These are phyloP conservation scores for Mentha longifolia DNA, from an alignment of 257 asterid species.

Conservation along the genomic window DNA sequence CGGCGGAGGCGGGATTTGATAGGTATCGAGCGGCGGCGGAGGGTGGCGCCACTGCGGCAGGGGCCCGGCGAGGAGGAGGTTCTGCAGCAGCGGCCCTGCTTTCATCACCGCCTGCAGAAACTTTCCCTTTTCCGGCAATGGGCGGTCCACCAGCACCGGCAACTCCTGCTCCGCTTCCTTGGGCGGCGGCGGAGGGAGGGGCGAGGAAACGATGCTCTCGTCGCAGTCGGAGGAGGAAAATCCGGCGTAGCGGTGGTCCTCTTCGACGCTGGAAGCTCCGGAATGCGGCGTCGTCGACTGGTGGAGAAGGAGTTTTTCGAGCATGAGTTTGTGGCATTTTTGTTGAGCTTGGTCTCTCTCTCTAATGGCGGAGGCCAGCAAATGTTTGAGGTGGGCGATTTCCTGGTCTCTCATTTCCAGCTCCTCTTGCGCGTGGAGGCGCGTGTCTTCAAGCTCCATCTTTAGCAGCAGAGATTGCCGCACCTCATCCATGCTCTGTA, in stretches of 20 bases:
- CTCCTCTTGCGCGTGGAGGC: slow-evolving; percentile 66
- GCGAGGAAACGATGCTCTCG: slow-evolving; percentile 82
- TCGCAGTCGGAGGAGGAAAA: slow-evolving; percentile 75
- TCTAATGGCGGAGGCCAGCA: slow-evolving; percentile 50
- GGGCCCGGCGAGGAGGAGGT: slow-evolving; percentile 88
- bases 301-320: slow-evolving; percentile 37
- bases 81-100: slow-evolving; percentile 92
- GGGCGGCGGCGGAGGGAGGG: neutral
- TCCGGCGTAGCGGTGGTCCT: slow-evolving; percentile 56
- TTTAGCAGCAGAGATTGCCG: slow-evolving; percentile 58
- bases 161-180: slow-evolving; percentile 19
- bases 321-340: slow-evolving; percentile 48
- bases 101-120: slow-evolving; percentile 82
- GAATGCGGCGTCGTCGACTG: slow-evolving; percentile 52
- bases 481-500: slow-evolving; percentile 79
- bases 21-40: slow-evolving; percentile 80
- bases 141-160: slow-evolving; percentile 42
- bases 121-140: slow-evolving; percentile 84
- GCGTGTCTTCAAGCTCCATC: slow-evolving; percentile 72
- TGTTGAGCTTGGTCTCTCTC: slow-evolving; percentile 71
- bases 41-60: slow-evolving; percentile 99
- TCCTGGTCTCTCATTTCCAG: slow-evolving; percentile 61
- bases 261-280: slow-evolving; percentile 64
- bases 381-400: slow-evolving; percentile 54
- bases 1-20: slow-evolving; percentile 89